phyloP scores from a whole-genome alignment of 768 basidiomycete species.

The Jaapia argillacea region DNA sequence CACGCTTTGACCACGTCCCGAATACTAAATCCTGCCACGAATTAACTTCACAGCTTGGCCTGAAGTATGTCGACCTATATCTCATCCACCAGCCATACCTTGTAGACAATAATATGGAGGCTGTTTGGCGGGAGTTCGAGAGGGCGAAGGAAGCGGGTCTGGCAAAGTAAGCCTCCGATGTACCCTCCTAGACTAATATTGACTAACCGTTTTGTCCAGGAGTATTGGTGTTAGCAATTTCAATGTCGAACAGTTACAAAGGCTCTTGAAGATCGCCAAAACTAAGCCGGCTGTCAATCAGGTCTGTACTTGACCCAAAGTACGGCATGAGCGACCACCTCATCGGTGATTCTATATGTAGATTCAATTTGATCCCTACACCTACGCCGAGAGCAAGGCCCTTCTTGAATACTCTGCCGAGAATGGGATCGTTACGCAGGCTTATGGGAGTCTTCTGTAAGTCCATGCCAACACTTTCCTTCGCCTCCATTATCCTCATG shows the following conservation, averaged over 20 bases:
- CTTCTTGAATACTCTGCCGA: constrained; percentile 37
- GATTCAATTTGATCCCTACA: constrained; percentile 61
- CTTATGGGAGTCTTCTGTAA: constrained; percentile 46
- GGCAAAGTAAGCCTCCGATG: constrained; percentile 9
- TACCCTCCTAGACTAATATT: too few species aligned
- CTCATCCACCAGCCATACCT: constrained; percentile 40
- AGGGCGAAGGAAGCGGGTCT: constrained; percentile 27
- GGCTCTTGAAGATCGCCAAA: constrained; percentile 20
- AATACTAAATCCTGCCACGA: background rate
- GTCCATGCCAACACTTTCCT: too few species aligned
- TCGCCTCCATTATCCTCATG: too few species aligned
- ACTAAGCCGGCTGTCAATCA: constrained; percentile 27
- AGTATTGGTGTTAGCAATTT: constrained; percentile 28
- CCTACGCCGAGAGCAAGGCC: constrained; percentile 40
- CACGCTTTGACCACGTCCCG: too few species aligned
- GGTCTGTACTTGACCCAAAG: constrained; percentile 8
- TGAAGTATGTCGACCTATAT: constrained; percentile 50
- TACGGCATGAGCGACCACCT: too few species aligned
- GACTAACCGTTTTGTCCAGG: background rate
- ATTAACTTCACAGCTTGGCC: constrained; percentile 30
- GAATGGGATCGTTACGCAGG: constrained; percentile 44
- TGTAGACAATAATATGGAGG: constrained; percentile 21
- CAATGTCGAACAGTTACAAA: constrained; percentile 19
- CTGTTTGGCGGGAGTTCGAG: constrained; percentile 43
- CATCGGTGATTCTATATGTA: too few species aligned